Percentiles rank a stretch among this genome's conserved stretches.
These are phyloP conservation scores for Raffaelea albimanens DNA, from an alignment of 2,329 filamentous ascomycete genomes.

Conservation along the genomic window DNA sequence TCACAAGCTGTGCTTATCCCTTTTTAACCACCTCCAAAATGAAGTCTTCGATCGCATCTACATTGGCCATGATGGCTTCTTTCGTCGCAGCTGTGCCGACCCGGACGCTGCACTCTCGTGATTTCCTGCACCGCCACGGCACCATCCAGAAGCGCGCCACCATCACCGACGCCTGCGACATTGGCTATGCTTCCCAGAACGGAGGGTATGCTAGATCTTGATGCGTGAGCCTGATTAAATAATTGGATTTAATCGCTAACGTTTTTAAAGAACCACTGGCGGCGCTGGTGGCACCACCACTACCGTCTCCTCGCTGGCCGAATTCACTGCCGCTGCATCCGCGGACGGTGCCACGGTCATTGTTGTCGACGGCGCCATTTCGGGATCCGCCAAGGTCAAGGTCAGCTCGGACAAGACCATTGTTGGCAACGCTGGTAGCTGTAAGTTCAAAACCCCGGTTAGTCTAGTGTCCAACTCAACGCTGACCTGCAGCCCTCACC, in stretches of 20 bases:
- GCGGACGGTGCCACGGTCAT: constrained; percentile 35
- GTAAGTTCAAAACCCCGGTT: not conserved
- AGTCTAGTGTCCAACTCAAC: not conserved
- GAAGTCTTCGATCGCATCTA: too few species aligned
- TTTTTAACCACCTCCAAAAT: too few species aligned
- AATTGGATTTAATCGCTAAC: too few species aligned
- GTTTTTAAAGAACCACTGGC: constrained; percentile 34
- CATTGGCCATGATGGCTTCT: not conserved
- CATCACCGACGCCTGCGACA: constrained; percentile 15
- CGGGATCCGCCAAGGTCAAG: constrained; percentile 29
- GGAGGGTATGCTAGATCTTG: constrained; percentile 18
- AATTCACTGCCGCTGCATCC: constrained; percentile 38
- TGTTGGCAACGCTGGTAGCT: constrained; percentile 30
- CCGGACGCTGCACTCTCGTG: not conserved
- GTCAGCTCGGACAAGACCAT: constrained; percentile 42
- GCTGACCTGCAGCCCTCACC: constrained; percentile 18
- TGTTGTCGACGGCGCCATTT: constrained; percentile 34
- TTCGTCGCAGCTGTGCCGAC: not conserved
- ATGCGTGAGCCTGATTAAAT: too few species aligned
- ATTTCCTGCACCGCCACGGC: not conserved
- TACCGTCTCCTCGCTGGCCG: constrained; percentile 41
- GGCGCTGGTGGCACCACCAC: constrained; percentile 44
- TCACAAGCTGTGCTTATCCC: too few species aligned
- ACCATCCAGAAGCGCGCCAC: not conserved
- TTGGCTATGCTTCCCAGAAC: constrained; percentile 37